Percentiles rank a stretch among this genome's conserved stretches.
Conservation (phyloP, 495 filamentous ascomycete genomes). For the Hypomontagnella submonticulosa region DNA sequence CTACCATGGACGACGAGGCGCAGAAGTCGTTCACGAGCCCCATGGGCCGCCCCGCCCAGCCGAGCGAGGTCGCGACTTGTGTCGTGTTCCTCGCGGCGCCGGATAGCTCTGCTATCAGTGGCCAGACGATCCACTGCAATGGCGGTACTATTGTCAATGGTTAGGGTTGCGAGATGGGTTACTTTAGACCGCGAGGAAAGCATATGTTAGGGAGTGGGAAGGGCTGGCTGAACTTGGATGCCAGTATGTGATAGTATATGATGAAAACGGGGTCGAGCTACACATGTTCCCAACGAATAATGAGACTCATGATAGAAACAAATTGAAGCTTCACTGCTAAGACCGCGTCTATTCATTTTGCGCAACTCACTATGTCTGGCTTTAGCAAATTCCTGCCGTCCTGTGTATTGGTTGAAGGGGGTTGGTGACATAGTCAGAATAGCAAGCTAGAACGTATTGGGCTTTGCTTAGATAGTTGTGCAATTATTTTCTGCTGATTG, state of each 20-base stretch:
- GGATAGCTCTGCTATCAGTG: constrained; percentile 75
- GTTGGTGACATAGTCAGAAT: too few species aligned
- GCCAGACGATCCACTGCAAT: constrained; percentile 75
- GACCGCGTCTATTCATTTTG: too few species aligned
- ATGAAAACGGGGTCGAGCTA: neutral
- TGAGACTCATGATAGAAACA: constrained; percentile 11
- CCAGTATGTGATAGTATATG: neutral
- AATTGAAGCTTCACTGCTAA: too few species aligned
- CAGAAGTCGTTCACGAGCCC: constrained; percentile 80
- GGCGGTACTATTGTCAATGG: constrained; percentile 72
- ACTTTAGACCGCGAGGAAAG: too few species aligned
- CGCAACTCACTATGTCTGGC: too few species aligned
- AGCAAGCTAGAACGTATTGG: too few species aligned
- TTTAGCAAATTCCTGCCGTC: too few species aligned
- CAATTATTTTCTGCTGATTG: constrained; percentile 2
- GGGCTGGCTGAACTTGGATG: neutral
- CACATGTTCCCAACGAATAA: constrained; percentile 10
- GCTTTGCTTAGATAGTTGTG: neutral
- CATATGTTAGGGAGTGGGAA: neutral
- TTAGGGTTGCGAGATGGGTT: constrained; percentile 42
- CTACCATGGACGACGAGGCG: constrained; percentile 77
- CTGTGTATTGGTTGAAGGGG: too few species aligned
- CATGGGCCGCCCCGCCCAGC: constrained; percentile 82
- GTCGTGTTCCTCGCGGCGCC: constrained; percentile 85
- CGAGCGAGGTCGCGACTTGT: constrained; percentile 81